Percentiles rank a stretch among this genome's conserved stretches.
Conservation (phyloP, 257 asterid species). For the Fraxinus cuspidata region DNA sequence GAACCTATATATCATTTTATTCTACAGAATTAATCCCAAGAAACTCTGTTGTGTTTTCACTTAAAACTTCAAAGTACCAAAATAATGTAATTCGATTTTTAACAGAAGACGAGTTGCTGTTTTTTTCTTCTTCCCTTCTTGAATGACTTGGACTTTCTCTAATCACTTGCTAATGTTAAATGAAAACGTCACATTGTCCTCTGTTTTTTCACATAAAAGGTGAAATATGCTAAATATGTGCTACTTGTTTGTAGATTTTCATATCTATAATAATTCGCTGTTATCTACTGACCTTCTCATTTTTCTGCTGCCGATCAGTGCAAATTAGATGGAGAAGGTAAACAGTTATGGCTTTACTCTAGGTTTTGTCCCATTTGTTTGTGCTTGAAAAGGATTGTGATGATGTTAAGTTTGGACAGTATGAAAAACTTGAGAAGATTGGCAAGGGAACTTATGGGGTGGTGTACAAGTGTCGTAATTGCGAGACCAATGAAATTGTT, state of each 20-base stretch:
- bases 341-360: background rate
- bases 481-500: conserved; percentile 77
- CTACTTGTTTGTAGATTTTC: conserved; percentile 12
- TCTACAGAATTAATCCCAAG: too few relatives aligned
- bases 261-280: background rate
- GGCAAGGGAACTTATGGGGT: conserved; percentile 98
- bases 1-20: too few relatives aligned
- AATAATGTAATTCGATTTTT: too few relatives aligned
- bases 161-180: background rate
- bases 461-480: conserved; percentile 93
- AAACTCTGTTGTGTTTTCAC: too few relatives aligned
- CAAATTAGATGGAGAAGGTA: conserved; percentile 84
- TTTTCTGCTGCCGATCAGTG: conserved; percentile 22
- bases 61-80: background rate
- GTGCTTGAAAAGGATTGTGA: conserved; percentile 22
- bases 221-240: background rate
- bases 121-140: background rate
- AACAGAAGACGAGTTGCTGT: background rate
- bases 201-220: background rate
- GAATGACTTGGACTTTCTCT: background rate
- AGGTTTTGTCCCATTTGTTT: background rate
- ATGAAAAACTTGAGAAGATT: conserved; percentile 93
- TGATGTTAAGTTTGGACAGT: conserved; percentile 37
- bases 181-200: background rate
- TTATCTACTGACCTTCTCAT: conserved; percentile 10